Evolutionary conservation across 192 early-diverging fungal species (phyloP).

Genomic region (Mortierella alpina): DNA sequence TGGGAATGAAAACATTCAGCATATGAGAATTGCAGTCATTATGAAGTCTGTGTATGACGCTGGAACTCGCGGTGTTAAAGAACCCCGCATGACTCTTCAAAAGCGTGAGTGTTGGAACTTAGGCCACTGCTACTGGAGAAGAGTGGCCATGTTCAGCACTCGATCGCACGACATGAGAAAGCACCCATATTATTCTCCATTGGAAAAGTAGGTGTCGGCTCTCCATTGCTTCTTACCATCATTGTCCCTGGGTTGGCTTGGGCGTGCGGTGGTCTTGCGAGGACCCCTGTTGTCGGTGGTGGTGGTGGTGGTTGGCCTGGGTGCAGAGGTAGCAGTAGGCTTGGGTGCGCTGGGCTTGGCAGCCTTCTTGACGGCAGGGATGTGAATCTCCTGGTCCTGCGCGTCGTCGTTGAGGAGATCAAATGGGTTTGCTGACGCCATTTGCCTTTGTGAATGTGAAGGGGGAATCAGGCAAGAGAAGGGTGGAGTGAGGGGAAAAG

Average conservation of each 20-base stretch:
- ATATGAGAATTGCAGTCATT: too few relatives aligned
- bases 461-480: neutral
- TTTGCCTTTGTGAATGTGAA: conserved; percentile 21
- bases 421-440: conserved; percentile 71
- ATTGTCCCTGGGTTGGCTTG: conserved; percentile 42
- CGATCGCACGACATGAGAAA: neutral
- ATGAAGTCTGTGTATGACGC: too few relatives aligned
- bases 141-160: neutral
- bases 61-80: too few relatives aligned
- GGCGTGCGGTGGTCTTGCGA: conserved; percentile 36
- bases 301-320: conserved; percentile 8
- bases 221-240: conserved; percentile 22
- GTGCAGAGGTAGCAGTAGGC: conserved; percentile 15
- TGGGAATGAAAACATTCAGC: too few relatives aligned
- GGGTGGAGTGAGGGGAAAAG: neutral
- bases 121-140: too few relatives aligned
- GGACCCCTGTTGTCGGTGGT: conserved; percentile 36
- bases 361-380: conserved; percentile 53
- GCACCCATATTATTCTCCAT: neutral
- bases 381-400: conserved; percentile 56
- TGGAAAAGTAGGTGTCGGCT: too few relatives aligned
- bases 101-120: too few relatives aligned
- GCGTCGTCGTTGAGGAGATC: conserved; percentile 74
- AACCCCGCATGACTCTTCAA: too few relatives aligned
- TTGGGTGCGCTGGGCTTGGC: conserved; percentile 35